Base-by-base conservation (phyloP, 2,329 filamentous ascomycete genomes). In the Alternaria ventricosa region DNA sequence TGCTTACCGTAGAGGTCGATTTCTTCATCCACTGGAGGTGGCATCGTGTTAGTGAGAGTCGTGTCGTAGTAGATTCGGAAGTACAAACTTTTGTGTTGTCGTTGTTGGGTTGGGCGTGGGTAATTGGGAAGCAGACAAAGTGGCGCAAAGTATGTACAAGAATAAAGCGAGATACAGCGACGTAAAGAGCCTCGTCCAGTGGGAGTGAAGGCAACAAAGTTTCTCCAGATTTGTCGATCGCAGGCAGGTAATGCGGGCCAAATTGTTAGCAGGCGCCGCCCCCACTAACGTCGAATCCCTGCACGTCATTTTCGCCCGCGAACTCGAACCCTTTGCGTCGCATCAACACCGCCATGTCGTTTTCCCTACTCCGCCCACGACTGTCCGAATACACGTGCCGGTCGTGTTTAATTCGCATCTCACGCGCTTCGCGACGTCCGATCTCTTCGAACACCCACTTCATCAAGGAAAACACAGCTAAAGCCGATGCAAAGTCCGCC, bases 1-100 rank as follows among this genome's bases (percentile, higher is more conserved):
- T n/a, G n/a, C n/a, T n/a, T n/a, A n/a, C n/a, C 82, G 72, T 90
- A 90, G 74, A 90, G 84, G 76, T 90, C 87, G 66, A 85, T 73
- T 68, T 88, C 86, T 68, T 85, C 86, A 22, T 58, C 53, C 71
- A 79, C 75, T 75, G 36, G 36, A 41, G 36, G 36, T 41, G 61
- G 11, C 18, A 44, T 57, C 45, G 53, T n/a, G 62, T 71, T 60
- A 75, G 65, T 55, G 46, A 49, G 47, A 36, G 36, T 47, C 45
- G 44, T 46, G 45, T 22, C 20, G 51, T 56, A 25, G 49, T 33
- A 6, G 44, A 45, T 8, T 10, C n/a, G 7, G n/a, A n/a, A 12
- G 20, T 25, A 59, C 25, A 15, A 22, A 59, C 50, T 57, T 25
- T 50, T 62, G 54, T 36, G 51, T n/a, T 49, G 22, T n/a, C 45